Evolutionary conservation across 2,329 filamentous ascomycete species (phyloP).

Genomic region (Plectosphaerella sp.): DNA sequence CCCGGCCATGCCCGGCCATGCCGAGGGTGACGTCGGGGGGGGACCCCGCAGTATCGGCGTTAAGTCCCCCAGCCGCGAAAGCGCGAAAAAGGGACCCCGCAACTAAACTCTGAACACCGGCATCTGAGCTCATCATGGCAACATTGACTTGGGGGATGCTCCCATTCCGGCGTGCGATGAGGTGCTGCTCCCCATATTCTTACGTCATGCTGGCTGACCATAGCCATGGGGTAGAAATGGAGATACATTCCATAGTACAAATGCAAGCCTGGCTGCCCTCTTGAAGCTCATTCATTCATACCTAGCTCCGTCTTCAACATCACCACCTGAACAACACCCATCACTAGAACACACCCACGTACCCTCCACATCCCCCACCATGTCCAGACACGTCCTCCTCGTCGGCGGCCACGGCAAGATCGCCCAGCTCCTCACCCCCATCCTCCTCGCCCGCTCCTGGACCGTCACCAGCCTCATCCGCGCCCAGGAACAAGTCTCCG

Average conservation of each 20-base stretch:
- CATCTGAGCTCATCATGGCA: too few relatives aligned
- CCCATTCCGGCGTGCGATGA: not conserved
- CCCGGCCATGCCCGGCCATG: too few relatives aligned
- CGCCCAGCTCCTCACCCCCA: slow-evolving; percentile 67
- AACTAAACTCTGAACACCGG: too few relatives aligned
- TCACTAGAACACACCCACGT: too few relatives aligned
- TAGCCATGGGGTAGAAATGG: not conserved
- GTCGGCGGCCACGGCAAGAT: slow-evolving; percentile 81
- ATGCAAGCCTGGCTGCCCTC: too few relatives aligned
- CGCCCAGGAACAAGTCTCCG: slow-evolving; percentile 59
- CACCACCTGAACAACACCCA: too few relatives aligned
- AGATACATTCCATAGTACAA: too few relatives aligned
- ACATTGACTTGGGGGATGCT: not conserved
- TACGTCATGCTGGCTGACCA: not conserved
- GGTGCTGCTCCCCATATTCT: not conserved
- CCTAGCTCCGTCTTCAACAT: too few relatives aligned
- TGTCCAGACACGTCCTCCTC: slow-evolving; percentile 56
- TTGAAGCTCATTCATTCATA: too few relatives aligned
- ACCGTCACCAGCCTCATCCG: slow-evolving; percentile 76
- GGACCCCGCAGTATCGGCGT: not conserved
- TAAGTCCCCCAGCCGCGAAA: not conserved
- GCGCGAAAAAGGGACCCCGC: too few relatives aligned
- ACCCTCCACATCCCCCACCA: too few relatives aligned
- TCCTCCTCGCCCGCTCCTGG: slow-evolving; percentile 71
- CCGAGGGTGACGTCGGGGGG: not conserved